Base-by-base conservation (phyloP, 306 rosid genomes). In the Crotalaria pallida region DNA sequence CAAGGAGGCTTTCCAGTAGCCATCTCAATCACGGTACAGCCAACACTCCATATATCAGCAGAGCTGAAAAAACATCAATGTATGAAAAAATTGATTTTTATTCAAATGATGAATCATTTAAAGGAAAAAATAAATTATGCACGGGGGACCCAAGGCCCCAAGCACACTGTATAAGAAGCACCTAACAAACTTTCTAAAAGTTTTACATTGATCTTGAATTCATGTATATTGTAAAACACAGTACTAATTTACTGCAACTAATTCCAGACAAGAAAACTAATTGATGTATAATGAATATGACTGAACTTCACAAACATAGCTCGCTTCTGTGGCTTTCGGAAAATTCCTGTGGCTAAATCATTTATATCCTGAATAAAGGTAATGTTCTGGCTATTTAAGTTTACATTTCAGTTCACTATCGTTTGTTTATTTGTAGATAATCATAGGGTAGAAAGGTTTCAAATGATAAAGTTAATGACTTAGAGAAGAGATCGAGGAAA, bases 11-110 rank as follows among this genome's bases (percentile, higher is more conserved):
- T 91, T 79, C 97, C 99, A 2, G 99, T 91, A 78, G 97, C 96
- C 99, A 95, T 95, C 87, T 95, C 99, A 76, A 95, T 95, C 62
- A 95, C 89, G 15, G 99, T 95, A 79, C 99, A 95, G 24, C 97
- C 99, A 72, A 95, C 99, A 2, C 99, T 91, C 99, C 99, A 95
- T 83, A 95, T 95, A 76, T 95, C 99, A 69, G 99, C 99, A 82
- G 99, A 91, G 80, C 99, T 95, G 71, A 78, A 79, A 51, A 73
- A 71, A 48, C 62, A 56, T 73, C 57, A 70, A 22, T 49, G 48
- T 52, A 49, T 21, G 22, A 44, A 57, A 76, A 67, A 63, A 78
- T 65, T 53, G 55, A 31, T 41, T 58, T 72, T 21, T 1, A 81
- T 24, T 40, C 61, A 49, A 78, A 77, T 48, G 36, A 36, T 38